Percentiles rank a stretch among this genome's conserved stretches.
These are phyloP conservation scores for Inonotus obliquus DNA, from an alignment of 1,284 basidiomycete species.

Conservation along the genomic window DNA sequence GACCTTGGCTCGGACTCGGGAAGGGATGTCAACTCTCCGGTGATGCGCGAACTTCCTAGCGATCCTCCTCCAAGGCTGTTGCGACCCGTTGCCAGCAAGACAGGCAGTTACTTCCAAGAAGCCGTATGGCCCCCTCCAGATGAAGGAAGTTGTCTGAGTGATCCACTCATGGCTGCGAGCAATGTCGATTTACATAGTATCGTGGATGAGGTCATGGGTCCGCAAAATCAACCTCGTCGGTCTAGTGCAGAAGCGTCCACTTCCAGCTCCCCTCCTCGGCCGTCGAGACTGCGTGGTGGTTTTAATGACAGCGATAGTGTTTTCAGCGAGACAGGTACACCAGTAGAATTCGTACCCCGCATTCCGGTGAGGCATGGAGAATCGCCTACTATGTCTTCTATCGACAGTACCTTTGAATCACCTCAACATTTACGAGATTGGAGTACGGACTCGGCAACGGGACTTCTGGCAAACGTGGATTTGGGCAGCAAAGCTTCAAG, in stretches of 20 bases:
- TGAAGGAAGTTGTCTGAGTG: constrained; percentile 36
- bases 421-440: constrained; percentile 8
- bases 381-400: constrained; percentile 7
- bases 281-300: constrained; percentile 9
- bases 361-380: background rate
- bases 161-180: constrained; percentile 36
- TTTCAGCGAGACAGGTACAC: background rate
- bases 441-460: constrained; percentile 8
- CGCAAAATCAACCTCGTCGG: constrained; percentile 15
- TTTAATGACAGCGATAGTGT: constrained; percentile 4
- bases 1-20: constrained; percentile 17
- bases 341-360: background rate
- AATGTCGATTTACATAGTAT: constrained; percentile 38
- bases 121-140: constrained; percentile 45
- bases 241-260: background rate
- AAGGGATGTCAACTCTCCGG: constrained; percentile 1
- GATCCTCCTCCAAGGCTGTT: constrained; percentile 32
- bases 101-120: constrained; percentile 48
- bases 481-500: background rate
- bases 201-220: constrained; percentile 52
- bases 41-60: constrained; percentile 15
- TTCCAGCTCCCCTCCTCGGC: constrained; percentile 1
- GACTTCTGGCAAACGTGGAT: constrained; percentile 3
- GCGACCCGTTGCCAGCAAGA: constrained; percentile 38
- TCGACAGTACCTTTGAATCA: constrained; percentile 1